These are phyloP conservation scores for Thelonectria blattea DNA, from an alignment of 2,329 filamentous ascomycete genomes.

Conservation along the genomic window DNA sequence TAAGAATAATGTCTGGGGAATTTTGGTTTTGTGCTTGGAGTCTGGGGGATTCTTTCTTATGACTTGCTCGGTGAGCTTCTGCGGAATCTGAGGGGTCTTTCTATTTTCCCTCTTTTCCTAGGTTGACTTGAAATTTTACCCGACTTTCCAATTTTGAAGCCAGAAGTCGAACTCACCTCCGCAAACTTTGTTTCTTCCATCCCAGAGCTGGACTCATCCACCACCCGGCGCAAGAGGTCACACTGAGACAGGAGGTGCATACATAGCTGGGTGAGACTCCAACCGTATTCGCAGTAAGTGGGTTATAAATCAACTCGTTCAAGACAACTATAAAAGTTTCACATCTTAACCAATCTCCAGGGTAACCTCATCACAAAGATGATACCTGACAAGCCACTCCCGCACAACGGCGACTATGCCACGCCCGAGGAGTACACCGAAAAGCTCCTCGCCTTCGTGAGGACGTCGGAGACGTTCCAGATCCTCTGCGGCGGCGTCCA, in stretches of 20 bases:
- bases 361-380: constrained; percentile 43
- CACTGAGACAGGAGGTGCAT: no score
- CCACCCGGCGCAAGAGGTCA: no score
- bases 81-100: background rate
- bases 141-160: no score
- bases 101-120: background rate
- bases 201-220: no score
- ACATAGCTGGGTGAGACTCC: no score
- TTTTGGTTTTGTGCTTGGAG: constrained; percentile 26
- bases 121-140: background rate
- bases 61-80: background rate
- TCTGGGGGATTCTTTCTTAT: background rate
- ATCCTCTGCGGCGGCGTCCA: constrained; percentile 97
- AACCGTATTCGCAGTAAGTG: no score
- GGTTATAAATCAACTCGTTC: no score
- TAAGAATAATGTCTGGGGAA: constrained; percentile 20
- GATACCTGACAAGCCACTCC: constrained; percentile 64
- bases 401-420: constrained; percentile 72
- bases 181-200: no score
- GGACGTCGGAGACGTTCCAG: constrained; percentile 76
- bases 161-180: no score
- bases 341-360: constrained; percentile 22
- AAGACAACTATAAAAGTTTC: no score
- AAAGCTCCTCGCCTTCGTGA: constrained; percentile 77
- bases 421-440: constrained; percentile 79